These are phyloP conservation scores for Podaxis sp. DNA, from an alignment of 768 basidiomycete species.

Conservation along the genomic window DNA sequence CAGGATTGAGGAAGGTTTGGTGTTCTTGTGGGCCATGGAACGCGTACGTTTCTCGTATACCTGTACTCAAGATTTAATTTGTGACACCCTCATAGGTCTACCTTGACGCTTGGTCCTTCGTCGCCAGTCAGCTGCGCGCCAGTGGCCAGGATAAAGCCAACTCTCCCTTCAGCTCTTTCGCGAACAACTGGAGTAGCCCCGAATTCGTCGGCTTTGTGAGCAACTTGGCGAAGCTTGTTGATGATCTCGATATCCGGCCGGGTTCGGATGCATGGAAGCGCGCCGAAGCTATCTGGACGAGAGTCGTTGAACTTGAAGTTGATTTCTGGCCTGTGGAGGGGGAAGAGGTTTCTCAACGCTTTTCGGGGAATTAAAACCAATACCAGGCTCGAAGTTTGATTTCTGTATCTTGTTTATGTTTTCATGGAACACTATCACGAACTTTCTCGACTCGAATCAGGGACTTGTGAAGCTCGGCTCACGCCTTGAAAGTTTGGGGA, in stretches of 20 bases:
- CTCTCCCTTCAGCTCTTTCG: constrained; percentile 41
- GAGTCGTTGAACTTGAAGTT: constrained; percentile 57
- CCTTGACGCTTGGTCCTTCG: constrained; percentile 61
- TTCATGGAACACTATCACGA: background rate
- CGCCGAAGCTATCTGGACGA: constrained; percentile 50
- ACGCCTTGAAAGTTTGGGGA: no score
- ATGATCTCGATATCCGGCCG: constrained; percentile 35
- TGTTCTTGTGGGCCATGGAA: constrained; percentile 82
- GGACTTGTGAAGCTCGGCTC: no score
- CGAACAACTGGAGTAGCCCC: constrained; percentile 56
- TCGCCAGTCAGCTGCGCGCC: constrained; percentile 21
- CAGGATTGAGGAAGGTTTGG: constrained; percentile 55
- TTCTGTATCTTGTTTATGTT: background rate
- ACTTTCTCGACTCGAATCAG: background rate
- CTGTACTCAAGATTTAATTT: background rate
- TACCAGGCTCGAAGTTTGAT: background rate
- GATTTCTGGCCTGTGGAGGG: constrained; percentile 53
- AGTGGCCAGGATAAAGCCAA: constrained; percentile 1
- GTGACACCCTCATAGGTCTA: constrained; percentile 44
- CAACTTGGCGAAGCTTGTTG: constrained; percentile 41
- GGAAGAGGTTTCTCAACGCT: constrained; percentile 22
- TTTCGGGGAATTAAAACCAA: background rate
- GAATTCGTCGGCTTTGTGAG: constrained; percentile 54
- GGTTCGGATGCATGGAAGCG: constrained; percentile 29
- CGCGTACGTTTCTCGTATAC: constrained; percentile 34